Percentiles rank a stretch among this genome's conserved stretches.
These are phyloP conservation scores for Aspergillus ellipticus DNA, from an alignment of 495 filamentous ascomycete genomes.

Conservation along the genomic window DNA sequence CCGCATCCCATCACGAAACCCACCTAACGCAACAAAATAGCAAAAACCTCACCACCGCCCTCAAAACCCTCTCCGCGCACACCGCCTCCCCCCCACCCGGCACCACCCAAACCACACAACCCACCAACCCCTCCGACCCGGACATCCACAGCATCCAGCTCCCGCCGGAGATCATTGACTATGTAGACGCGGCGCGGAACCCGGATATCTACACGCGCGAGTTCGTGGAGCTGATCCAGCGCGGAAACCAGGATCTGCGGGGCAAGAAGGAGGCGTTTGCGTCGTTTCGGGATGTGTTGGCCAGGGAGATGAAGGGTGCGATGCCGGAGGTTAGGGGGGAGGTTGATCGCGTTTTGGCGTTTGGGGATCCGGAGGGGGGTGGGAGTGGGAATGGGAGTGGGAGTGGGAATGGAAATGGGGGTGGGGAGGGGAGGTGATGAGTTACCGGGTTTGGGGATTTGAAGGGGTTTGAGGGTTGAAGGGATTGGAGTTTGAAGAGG, in stretches of 20 bases:
- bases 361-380: neutral
- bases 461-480: neutral
- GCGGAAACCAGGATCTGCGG: slow-evolving; percentile 77
- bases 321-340: slow-evolving; percentile 55
- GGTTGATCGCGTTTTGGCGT: neutral
- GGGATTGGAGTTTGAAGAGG: neutral
- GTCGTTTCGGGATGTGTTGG: slow-evolving; percentile 76
- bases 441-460: too few relatives aligned
- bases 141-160: slow-evolving; percentile 52
- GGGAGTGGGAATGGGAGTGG: neutral
- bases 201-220: slow-evolving; percentile 98
- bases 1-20: too few relatives aligned
- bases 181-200: slow-evolving; percentile 90
- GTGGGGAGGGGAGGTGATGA: too few relatives aligned
- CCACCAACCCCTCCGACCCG: slow-evolving; percentile 38
- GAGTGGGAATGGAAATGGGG: neutral
- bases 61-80: slow-evolving; percentile 39
- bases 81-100: slow-evolving; percentile 28
- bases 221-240: slow-evolving; percentile 87
- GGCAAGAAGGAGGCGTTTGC: slow-evolving; percentile 81
- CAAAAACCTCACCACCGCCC: slow-evolving; percentile 42
- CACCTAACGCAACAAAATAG: slow-evolving; percentile 16
- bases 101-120: slow-evolving; percentile 31
- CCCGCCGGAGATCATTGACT: slow-evolving; percentile 86
- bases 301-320: slow-evolving; percentile 68